These are phyloP conservation scores for Ceriops decandra DNA, from an alignment of 345 rosid species.

Conservation along the genomic window DNA sequence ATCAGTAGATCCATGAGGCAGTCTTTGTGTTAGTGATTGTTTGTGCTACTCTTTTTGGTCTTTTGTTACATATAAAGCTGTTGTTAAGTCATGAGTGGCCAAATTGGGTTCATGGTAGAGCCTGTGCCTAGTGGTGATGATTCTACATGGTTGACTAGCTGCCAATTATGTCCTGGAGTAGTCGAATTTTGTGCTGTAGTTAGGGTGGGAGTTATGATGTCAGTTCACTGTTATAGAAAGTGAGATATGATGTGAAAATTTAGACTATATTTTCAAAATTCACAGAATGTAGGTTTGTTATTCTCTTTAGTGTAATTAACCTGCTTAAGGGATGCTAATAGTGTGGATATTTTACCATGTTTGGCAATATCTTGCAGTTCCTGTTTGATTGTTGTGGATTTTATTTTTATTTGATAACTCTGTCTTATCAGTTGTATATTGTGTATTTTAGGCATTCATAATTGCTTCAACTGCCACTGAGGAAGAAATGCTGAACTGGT, in stretches of 20 bases:
- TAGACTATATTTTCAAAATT: not conserved
- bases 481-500: constrained; percentile 34
- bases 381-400: not conserved
- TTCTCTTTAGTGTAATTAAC: not conserved
- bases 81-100: not conserved
- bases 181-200: not conserved
- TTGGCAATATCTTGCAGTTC: not conserved
- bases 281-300: not conserved
- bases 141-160: constrained; percentile 5
- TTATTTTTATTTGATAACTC: constrained; percentile 1
- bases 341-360: not conserved
- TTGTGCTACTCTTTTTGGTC: not conserved
- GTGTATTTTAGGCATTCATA: constrained; percentile 26
- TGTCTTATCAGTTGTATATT: not conserved
- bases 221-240: not conserved
- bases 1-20: not conserved
- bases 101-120: constrained; percentile 4
- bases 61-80: not conserved
- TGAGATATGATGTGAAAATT: not conserved
- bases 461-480: constrained; percentile 34
- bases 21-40: not conserved
- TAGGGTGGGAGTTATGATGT: not conserved
- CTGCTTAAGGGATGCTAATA: not conserved
- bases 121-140: not conserved
- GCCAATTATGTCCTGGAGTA: not conserved